Evolutionary conservation across 2,329 filamentous ascomycete species (phyloP).

Genomic region (Fusarium sp.): DNA sequence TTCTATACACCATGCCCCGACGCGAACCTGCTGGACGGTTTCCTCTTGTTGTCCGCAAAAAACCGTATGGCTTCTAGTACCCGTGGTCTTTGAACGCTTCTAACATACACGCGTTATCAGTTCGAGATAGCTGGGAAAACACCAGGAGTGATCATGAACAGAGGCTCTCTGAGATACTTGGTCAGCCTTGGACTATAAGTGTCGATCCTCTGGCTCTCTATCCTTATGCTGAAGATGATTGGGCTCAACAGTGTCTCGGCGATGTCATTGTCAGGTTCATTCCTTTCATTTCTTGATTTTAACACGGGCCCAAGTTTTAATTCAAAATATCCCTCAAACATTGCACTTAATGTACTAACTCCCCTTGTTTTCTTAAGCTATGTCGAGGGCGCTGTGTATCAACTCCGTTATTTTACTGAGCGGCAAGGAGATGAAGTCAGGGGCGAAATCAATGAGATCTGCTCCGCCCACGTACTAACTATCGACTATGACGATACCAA

Average conservation of each 20-base stretch:
- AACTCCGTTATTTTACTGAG: conserved; percentile 54
- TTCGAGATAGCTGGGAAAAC: conserved; percentile 64
- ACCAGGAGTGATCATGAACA: conserved; percentile 59
- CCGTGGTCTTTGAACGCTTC: background rate
- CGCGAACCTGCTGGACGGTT: conserved; percentile 63
- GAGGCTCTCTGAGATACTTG: conserved; percentile 58
- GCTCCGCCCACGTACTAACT: conserved; percentile 56
- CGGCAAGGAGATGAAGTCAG: conserved; percentile 54
- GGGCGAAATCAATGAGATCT: conserved; percentile 62
- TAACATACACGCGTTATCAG: conserved; percentile 45
- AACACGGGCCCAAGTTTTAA: background rate
- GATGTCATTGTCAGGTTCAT: conserved; percentile 58
- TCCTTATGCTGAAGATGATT: conserved; percentile 58
- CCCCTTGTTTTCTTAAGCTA: conserved; percentile 53
- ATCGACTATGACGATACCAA: conserved; percentile 59
- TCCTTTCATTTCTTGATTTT: fast-evolving
- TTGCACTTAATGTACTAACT: background rate
- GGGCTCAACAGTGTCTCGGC: conserved; percentile 57
- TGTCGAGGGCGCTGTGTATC: conserved; percentile 55
- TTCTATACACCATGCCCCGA: conserved; percentile 39
- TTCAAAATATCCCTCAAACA: background rate
- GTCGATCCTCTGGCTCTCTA: conserved; percentile 60
- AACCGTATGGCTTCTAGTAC: conserved; percentile 54
- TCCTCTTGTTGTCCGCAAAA: conserved; percentile 64
- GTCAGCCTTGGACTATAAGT: conserved; percentile 62